phyloP scores from a whole-genome alignment of 2,329 filamentous ascomycete genomes.

The Zymoseptoria tritici region DNA sequence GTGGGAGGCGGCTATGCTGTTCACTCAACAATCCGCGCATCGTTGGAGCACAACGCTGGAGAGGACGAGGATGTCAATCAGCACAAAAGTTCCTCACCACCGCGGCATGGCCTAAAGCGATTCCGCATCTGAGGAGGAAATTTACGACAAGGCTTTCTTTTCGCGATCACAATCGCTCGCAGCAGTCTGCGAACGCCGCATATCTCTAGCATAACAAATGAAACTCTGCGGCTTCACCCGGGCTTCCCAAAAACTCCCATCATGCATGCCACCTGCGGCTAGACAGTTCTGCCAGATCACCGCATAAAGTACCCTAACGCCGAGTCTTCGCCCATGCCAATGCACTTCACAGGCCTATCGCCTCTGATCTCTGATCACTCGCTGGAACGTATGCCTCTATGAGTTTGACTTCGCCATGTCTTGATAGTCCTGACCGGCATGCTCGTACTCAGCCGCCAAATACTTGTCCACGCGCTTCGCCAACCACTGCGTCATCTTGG shows the following conservation, averaged over 20 bases:
- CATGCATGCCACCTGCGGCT: not conserved
- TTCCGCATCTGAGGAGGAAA: too few relatives aligned
- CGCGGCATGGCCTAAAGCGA: too few relatives aligned
- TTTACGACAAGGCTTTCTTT: too few relatives aligned
- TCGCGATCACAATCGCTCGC: too few relatives aligned
- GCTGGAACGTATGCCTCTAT: not conserved
- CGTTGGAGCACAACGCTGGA: too few relatives aligned
- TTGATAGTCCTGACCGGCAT: conserved; percentile 61
- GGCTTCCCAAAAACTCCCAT: not conserved
- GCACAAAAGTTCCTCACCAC: too few relatives aligned
- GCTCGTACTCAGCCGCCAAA: conserved; percentile 71
- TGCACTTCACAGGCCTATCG: not conserved
- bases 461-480: conserved; percentile 68
- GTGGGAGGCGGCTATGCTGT: too few relatives aligned
- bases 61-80: too few relatives aligned
- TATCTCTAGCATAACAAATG: not conserved
- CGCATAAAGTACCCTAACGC: not conserved
- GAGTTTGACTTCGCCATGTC: conserved; percentile 36
- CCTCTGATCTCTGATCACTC: too few relatives aligned
- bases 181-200: not conserved
- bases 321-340: not conserved
- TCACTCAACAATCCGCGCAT: too few relatives aligned
- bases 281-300: not conserved
- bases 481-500: conserved; percentile 80
- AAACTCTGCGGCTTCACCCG: not conserved